These are phyloP conservation scores for Vaucheria bursata DNA, from an alignment of 352 stramenopile genomes.

Conservation along the genomic window DNA sequence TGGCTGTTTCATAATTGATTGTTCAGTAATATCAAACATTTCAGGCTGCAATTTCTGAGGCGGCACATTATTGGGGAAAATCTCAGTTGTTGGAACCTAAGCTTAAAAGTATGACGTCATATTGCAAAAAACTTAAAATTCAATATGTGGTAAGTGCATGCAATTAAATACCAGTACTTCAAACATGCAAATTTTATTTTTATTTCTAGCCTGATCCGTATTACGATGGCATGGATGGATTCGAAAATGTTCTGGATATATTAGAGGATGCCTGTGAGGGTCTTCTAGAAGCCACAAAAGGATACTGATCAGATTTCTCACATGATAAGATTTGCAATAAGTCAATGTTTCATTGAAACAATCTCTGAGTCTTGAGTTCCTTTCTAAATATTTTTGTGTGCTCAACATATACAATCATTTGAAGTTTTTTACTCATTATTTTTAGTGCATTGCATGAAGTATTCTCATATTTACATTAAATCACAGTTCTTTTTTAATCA, in stretches of 20 bases:
- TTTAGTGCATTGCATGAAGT: no score
- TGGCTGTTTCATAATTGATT: not conserved
- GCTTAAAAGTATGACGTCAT: conserved; percentile 69
- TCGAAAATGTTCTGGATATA: conserved; percentile 74
- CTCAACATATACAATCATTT: no score
- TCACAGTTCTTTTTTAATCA: no score
- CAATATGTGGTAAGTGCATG: conserved; percentile 53
- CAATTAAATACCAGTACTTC: not conserved
- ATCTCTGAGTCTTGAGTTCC: no score
- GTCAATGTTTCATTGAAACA: no score
- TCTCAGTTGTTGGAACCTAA: conserved; percentile 52
- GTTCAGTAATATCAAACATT: not conserved
- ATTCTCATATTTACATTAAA: no score
- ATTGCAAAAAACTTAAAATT: conserved; percentile 62
- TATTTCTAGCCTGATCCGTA: conserved; percentile 42
- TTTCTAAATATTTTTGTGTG: no score
- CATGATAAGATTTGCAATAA: no score
- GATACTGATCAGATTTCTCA: no score
- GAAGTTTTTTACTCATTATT: no score
- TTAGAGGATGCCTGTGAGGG: conserved; percentile 71
- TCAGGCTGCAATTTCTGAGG: conserved; percentile 61
- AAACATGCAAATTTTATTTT: no score
- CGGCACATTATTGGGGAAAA: conserved; percentile 67
- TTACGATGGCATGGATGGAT: conserved; percentile 52
- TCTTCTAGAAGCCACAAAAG: conserved; percentile 46